Evolutionary conservation across 805 yeast genomes (phyloP), one percentile per base, ranked within the genome.

Genomic region (Metschnikowia amazonensis): DNA sequence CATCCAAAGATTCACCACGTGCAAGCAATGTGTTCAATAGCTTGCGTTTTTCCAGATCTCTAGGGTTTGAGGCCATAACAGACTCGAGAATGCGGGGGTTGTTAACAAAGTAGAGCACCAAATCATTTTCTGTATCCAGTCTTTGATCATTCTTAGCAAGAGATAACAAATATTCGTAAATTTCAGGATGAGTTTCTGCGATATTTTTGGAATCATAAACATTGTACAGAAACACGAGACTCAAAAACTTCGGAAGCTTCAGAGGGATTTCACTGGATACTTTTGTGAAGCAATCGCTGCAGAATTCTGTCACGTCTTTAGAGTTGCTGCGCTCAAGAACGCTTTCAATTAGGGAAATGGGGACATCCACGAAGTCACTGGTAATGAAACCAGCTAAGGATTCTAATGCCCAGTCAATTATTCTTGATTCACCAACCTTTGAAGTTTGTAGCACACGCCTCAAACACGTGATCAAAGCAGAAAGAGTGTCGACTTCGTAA

Each of bases 231-330:
- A 40, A 27, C 23, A 46, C 30, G 13, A 48, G 24, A 10, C 21
- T 14, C 14, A 51, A 39, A 6, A 49, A 39, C 10, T 16, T 23
- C 10, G 41, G 17, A 14, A 46, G 49, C 9, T 42, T 27, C 5
- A 38, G 14, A 17, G 57, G 56, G 16, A 49, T 49, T 6, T 57
- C 62, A 50, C 39, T 46, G 14, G 50, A 44, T 4, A 71, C 42
- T 32, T 68, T 71, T n/a, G 56, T 38, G 46, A 56, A 71, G 23
- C 61, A 51, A 31, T 65, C 67, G 46, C 69, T 66, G 32, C 75
- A 28, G n/a, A 54, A 18, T 18, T 35, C 48, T 5, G 23, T 29
- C 23, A 30, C 35, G 17, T 52, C 45, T 8, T 42, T 14, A 1
- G 44, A 36, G 2, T 33, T 21, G 7, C 36, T 37, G 11, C n/a